Base-by-base conservation (phyloP, 2,329 filamentous ascomycete genomes). In the Fusarium nanum region DNA sequence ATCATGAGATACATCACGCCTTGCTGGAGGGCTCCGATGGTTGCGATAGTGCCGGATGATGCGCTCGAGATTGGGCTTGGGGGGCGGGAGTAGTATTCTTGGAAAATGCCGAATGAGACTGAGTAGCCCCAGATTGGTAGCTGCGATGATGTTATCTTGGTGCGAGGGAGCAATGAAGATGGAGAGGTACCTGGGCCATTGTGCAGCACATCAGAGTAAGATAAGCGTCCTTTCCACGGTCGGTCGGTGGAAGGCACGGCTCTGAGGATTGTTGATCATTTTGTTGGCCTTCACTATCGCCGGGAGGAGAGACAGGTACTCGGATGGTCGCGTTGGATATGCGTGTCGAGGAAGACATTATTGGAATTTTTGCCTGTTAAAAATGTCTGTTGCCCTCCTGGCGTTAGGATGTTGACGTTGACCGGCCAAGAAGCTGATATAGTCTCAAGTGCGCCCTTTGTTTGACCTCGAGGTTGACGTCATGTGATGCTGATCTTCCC, bases 71-170 rank as follows among this genome's bases (percentile, higher is more conserved):
- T 8, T 83, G 83, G 64, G 81, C 85, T 20, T 85, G 90, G 6
- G 84, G 88, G 82, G 1, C 81, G 83, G 20, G 82, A 85, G 77
- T 92, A 92, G 77, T 91, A 89, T 56, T 89, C 84, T 74, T 91
- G 89, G 72, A 92, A 92, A 47, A 92, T 85, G 48, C 90, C 90
- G 72, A 89, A 92, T 0, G 88, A 73, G 5, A 78, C 76, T 0
- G 76, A 77, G 23, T 76, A 78, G 23, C 76, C 76, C 78, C 25
- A 14, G 1, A 18, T 7, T 9, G 28, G 34, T 5, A 52, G 30
- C 49, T 42, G 7, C 4, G 13, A 9, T n/a, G 7, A 8, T 8
- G 5, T 13, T 5, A 52, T 11, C 13, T 18, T 4, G 1, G 2
- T 20, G 5, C 13, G n/a, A 13, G 1, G 6, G 7, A 6, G 18